Conservation (phyloP, 2,329 filamentous ascomycete genomes). For the Orbilia ellipsospora region DNA sequence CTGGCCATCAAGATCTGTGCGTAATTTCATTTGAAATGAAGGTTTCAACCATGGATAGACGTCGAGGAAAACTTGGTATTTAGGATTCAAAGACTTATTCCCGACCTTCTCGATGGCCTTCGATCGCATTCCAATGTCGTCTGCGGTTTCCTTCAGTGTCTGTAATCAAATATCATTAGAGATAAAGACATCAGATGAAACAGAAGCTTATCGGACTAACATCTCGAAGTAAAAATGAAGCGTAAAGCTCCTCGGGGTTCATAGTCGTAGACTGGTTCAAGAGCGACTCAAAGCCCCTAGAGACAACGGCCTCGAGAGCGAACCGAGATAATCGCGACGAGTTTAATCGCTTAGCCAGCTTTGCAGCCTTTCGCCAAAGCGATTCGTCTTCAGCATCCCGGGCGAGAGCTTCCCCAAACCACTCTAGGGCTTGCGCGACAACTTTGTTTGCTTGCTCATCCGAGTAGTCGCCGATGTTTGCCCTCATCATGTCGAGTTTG, state of each 20-base stretch:
- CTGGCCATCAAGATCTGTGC: constrained; percentile 20
- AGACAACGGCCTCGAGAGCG: constrained; percentile 57
- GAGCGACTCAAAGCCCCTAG: constrained; percentile 34
- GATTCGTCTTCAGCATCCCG: constrained; percentile 58
- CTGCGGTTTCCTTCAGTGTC: constrained; percentile 40
- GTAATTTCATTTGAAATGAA: constrained; percentile 31
- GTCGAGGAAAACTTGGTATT: constrained; percentile 48
- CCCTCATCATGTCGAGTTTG: constrained; percentile 74
- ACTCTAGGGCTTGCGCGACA: constrained; percentile 59
- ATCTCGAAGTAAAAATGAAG: constrained; percentile 57
- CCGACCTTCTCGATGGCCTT: constrained; percentile 45
- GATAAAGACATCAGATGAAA: background rate
- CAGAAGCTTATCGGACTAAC: constrained; percentile 4
- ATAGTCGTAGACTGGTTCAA: constrained; percentile 37
- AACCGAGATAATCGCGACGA: constrained; percentile 58
- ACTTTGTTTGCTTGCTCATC: constrained; percentile 62
- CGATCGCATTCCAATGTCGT: constrained; percentile 42
- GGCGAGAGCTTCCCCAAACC: constrained; percentile 58
- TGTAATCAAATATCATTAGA: constrained; percentile 6
- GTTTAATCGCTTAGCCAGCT: constrained; percentile 57
- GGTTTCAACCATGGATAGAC: constrained; percentile 50
- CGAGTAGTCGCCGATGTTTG: constrained; percentile 60
- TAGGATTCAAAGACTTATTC: constrained; percentile 49
- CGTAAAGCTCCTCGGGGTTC: constrained; percentile 58
- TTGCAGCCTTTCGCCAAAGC: constrained; percentile 59